A percentile compares a stretch with the other conserved stretches of the same genome.
phyloP scores from a whole-genome alignment of 176 grass and related monocot species.

The Coix lacrymajobi region DNA sequence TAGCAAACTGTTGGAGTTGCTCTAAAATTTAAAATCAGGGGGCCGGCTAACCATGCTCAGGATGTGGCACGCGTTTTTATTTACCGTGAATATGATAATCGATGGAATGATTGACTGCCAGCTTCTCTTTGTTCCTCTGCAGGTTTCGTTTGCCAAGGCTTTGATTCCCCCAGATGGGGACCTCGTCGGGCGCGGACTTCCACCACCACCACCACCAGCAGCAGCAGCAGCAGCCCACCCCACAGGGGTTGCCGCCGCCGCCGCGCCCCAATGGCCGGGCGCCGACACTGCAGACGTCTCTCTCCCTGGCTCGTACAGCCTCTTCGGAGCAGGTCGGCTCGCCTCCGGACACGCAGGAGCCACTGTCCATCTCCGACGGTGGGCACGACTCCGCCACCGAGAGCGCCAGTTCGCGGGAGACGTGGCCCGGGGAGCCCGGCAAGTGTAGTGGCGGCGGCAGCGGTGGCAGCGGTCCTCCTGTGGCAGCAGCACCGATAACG shows the following conservation, averaged over 20 bases:
- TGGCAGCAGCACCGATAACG: not conserved
- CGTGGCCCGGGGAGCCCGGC: slow-evolving; percentile 51
- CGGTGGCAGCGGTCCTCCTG: not conserved
- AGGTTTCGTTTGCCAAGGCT: slow-evolving; percentile 18
- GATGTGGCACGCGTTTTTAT: slow-evolving; percentile 29
- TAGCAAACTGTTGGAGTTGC: no score
- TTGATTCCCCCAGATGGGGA: slow-evolving; percentile 46
- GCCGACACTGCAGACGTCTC: slow-evolving; percentile 20
- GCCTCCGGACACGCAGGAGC: slow-evolving; percentile 55
- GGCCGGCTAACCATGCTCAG: not conserved
- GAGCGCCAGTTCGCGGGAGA: slow-evolving; percentile 68
- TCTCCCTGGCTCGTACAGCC: slow-evolving; percentile 43
- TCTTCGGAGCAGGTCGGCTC: slow-evolving; percentile 55
- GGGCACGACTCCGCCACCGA: slow-evolving; percentile 68
- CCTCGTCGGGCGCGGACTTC: slow-evolving; percentile 54
- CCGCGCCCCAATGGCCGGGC: not conserved
- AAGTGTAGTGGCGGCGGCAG: slow-evolving; percentile 22
- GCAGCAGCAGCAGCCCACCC: slow-evolving; percentile 43
- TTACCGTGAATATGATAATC: not conserved
- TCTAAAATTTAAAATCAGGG: not conserved
- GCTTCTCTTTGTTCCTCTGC: not conserved
- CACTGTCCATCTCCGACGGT: slow-evolving; percentile 52
- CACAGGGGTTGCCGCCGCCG: not conserved
- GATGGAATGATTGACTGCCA: not conserved
- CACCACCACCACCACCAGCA: slow-evolving; percentile 5